Evolutionary conservation across 805 yeast genomes (phyloP).

Genomic region (Yamadazyma sp.): DNA sequence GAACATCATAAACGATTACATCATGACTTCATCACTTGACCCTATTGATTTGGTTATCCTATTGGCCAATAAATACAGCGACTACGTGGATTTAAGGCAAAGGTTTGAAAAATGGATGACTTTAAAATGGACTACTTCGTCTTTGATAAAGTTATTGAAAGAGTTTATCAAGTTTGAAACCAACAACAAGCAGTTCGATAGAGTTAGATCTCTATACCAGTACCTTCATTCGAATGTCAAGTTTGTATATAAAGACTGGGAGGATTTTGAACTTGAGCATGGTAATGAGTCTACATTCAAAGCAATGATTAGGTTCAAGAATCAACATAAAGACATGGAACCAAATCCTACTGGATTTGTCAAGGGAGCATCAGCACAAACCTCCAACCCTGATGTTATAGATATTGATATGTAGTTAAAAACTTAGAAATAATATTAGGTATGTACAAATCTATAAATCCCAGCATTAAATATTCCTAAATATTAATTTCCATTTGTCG

Average conservation of each 20-base stretch:
- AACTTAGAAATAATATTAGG: neutral
- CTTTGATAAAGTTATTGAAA: slow-evolving; percentile 45
- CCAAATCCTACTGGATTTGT: slow-evolving; percentile 38
- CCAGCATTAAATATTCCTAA: slow-evolving; percentile 11
- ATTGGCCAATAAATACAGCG: slow-evolving; percentile 4
- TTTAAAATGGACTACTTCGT: slow-evolving; percentile 44
- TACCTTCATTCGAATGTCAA: slow-evolving; percentile 27
- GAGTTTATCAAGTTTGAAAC: slow-evolving; percentile 62
- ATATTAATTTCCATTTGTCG: slow-evolving; percentile 35
- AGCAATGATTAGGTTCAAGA: slow-evolving; percentile 65
- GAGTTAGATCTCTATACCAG: slow-evolving; percentile 64
- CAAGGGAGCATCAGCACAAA: slow-evolving; percentile 24
- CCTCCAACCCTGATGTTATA: slow-evolving; percentile 57
- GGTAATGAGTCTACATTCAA: slow-evolving; percentile 75
- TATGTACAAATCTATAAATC: slow-evolving; percentile 2
- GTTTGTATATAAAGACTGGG: slow-evolving; percentile 49
- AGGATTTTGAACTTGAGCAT: slow-evolving; percentile 63
- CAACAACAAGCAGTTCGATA: slow-evolving; percentile 46
- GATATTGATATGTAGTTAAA: slow-evolving; percentile 55
- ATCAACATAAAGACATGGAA: slow-evolving; percentile 29
- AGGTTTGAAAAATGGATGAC: slow-evolving; percentile 25
- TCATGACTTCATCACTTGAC: slow-evolving; percentile 12
- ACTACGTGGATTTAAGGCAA: slow-evolving; percentile 9
- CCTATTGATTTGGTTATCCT: slow-evolving; percentile 9
- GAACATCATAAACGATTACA: slow-evolving; percentile 20